Evolutionary conservation across 805 yeast genomes (phyloP), one percentile per base, ranked within the genome.

Genomic region (Nakazawaea peltata): DNA sequence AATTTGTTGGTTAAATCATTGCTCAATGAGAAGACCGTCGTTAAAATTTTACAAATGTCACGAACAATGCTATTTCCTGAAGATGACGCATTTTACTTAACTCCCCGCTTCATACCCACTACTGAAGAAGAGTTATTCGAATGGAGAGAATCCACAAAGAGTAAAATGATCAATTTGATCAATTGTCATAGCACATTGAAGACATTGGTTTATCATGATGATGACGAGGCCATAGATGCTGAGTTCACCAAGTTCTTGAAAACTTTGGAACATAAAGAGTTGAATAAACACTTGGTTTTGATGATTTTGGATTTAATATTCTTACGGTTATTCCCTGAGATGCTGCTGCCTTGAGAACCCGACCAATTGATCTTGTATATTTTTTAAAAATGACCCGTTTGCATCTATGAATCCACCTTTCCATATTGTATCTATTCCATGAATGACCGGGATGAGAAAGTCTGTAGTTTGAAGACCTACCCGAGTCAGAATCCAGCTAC

Each of bases 261-360:
- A 17, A 41, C 54, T 7, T 60, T 65, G 30, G 49, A 53, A 12
- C 53, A 63, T 31, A 58, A 57, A 33, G 43, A 55, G 8, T 53
- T 69, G 30, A 72, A 71, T 47, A 64, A 67, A 43, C 54, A 65
- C 14, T 45, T 73, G 34, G 39, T 67, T 5, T 61, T 63, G 49
- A 58, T 54, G 28, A 16, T 71, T 0, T 14, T 69, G 25, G 77
- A 72, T 43, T 52, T 66, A 27, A 12, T 66, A 0, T 44, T 71
- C 6, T 61, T 10, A 55, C 59, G 35, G 18, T 19, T 65, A 15
- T 53, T 63, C 32, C 70, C 71, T 1, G 71, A 67, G 5, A 30
- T 35, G 30, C 30, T 27, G 30, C 19, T 12, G 24, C 23, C 10
- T 10, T 25, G 28, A 8, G 7, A 8, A 25, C 14, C 12, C 28